These are phyloP conservation scores for Pyrenophora teres DNA, from an alignment of 2,329 filamentous ascomycete species.

Conservation along the genomic window DNA sequence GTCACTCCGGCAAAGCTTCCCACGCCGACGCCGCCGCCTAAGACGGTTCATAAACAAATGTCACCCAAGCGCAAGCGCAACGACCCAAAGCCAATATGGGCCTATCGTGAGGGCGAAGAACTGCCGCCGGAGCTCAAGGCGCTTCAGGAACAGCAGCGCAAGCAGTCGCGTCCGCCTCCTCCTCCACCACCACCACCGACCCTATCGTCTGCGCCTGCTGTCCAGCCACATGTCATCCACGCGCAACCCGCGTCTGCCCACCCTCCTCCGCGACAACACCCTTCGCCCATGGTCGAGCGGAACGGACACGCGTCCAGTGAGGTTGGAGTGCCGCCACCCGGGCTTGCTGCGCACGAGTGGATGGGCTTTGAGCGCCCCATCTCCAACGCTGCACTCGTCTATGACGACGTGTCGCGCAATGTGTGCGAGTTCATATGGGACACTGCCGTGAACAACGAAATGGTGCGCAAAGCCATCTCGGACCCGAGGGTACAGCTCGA, in stretches of 20 bases:
- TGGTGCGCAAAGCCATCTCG: constrained; percentile 57
- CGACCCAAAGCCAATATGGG: constrained; percentile 47
- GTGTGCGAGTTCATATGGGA: constrained; percentile 83
- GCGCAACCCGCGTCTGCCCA: constrained; percentile 23
- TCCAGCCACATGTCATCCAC: constrained; percentile 18
- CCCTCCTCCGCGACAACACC: constrained; percentile 18
- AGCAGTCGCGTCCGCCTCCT: constrained; percentile 28
- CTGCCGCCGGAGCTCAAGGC: constrained; percentile 32
- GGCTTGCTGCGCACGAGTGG: constrained; percentile 20
- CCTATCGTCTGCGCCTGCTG: constrained; percentile 8
- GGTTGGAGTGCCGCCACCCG: constrained; percentile 14
- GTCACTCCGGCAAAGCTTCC: constrained; percentile 36
- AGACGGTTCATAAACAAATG: constrained; percentile 32
- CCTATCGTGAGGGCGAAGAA: constrained; percentile 36
- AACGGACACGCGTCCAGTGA: constrained; percentile 25
- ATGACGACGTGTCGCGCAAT: constrained; percentile 73
- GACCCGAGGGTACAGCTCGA: constrained; percentile 74
- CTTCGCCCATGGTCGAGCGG: constrained; percentile 19
- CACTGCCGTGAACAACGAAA: constrained; percentile 69
- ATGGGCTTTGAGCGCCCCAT: constrained; percentile 62
- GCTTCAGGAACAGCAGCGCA: constrained; percentile 29
- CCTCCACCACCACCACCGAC: no score
- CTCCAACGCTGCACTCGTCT: constrained; percentile 66
- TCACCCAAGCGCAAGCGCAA: constrained; percentile 43
- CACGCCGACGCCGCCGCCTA: constrained; percentile 28